Base-by-base conservation (phyloP, 2,329 filamentous ascomycete genomes). In the Fusarium liriodendri region DNA sequence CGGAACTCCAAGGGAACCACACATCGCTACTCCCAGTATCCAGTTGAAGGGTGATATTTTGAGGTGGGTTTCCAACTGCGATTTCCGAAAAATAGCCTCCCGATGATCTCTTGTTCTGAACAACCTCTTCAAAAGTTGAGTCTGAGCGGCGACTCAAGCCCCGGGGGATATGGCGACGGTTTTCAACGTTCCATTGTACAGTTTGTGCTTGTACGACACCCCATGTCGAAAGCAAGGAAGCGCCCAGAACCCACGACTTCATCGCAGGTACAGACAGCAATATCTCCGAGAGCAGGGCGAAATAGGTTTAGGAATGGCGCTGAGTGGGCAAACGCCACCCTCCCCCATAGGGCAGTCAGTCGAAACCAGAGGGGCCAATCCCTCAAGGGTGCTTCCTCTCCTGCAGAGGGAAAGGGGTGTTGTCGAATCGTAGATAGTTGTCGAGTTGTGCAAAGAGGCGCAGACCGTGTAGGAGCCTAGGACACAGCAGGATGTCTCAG, bases 11-110 rank as follows among this genome's bases (percentile, higher is more conserved):
- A 16, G 87, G 86, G 42, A 92, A 85, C 90, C 91, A 92, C 25
- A 90, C 86, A 81, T 93, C 91, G 70, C 89, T 91, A 76, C 89
- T 91, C 47, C 90, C 91, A 1, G 90, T 92, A 80, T 92, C 90
- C 52, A 92, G 84, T 78, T 91, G 89, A 62, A 92, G 80, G 2
- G 85, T 87, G 45, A 92, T 69, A 5, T 86, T 80, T 77, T 92
- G 90, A 14, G 82, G 80, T 0, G 90, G 90, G 8, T 87, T 90
- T 20, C 91, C 91, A 27, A 92, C 79, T 29, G 83, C 81, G 69
- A 90, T 87, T 25, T 86, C 86, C 20, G 88, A 86, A 76, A 90
- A 91, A 79, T 91, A 92, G 13, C 81, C 82, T 18, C 89, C 89
- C 55, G 82, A 76, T 9, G 75, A 73, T 60, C 79, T 76, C 62